Base-by-base conservation (phyloP, 257 asterid species). In the Lycium ferocissimum region DNA sequence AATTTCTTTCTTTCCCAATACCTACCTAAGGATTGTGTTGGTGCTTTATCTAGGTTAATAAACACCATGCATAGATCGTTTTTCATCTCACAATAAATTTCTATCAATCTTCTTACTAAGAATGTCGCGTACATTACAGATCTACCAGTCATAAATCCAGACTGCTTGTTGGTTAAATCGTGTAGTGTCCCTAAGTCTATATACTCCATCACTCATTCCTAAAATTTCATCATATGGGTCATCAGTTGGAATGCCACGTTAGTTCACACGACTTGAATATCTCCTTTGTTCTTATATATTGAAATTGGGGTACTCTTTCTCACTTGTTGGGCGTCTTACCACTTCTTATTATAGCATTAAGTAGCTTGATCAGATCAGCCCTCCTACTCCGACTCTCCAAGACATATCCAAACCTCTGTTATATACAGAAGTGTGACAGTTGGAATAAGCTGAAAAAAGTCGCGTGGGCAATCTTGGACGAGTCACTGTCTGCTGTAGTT, bases 31-130 rank as follows among this genome's bases (percentile, higher is more conserved):
- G 40, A 73, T 45, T 73, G 45, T 47, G 11, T 7, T 8, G 35
- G 59, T 73, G 57, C 80, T 72, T 56, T 47, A 47, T 73, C 80
- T 47, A 45, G 80, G 80, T n/a, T 4, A 73, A 6, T 73, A n/a
- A 73, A 47, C 59, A 11, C 80, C 59, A 73, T 35, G 26, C 18
- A n/a, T 73, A 47, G n/a, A 73, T 73, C 0, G 3, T 47, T 47
- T 73, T 73, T 73, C 59, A 20, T 20, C 40, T 73, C 7, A n/a
- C 59, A 12, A 73, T 73, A 73, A 20, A 45, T 73, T 45, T 69
- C 22, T 73, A 45, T 73, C 80, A 2, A 33, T 73, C 80, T 63
- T 73, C 57, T 20, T 73, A 11, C 11, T 15, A 47, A 47, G 40
- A 73, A 47, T 45, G 37, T 22, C 47, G 6, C 12, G 12, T 35